Conservation (phyloP, 495 filamentous ascomycete genomes). For the Penicillium egyptiacum region DNA sequence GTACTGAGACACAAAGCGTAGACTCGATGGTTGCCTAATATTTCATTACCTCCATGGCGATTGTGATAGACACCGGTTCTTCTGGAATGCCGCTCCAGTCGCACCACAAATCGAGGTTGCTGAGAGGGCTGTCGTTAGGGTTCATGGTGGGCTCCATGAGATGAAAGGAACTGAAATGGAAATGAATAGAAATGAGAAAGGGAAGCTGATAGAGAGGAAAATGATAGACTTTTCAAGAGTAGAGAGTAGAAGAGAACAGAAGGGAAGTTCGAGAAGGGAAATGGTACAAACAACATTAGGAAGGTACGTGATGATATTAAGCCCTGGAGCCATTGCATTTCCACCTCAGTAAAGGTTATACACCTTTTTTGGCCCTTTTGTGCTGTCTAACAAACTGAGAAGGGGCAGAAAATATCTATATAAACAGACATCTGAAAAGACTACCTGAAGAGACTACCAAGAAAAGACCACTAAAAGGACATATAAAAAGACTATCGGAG, state of each 20-base stretch:
- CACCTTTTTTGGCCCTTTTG: too few relatives aligned
- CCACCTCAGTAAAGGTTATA: too few relatives aligned
- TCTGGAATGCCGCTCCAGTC: slow-evolving; percentile 34
- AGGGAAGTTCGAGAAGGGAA: slow-evolving; percentile 6
- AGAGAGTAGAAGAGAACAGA: not conserved
- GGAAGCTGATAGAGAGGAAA: slow-evolving; percentile 8
- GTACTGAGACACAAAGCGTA: not conserved
- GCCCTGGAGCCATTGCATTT: slow-evolving; percentile 5
- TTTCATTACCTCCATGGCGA: slow-evolving; percentile 35
- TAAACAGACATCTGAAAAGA: too few relatives aligned
- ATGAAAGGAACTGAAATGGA: not conserved
- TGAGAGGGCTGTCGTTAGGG: slow-evolving; percentile 16
- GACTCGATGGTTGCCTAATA: not conserved
- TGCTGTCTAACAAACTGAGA: too few relatives aligned
- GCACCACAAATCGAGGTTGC: slow-evolving; percentile 35
- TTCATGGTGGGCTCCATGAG: not conserved
- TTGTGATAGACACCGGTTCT: slow-evolving; percentile 29
- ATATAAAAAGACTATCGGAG: too few relatives aligned
- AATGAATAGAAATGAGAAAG: slow-evolving; percentile 10
- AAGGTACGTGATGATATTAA: slow-evolving; percentile 16
- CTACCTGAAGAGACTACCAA: too few relatives aligned
- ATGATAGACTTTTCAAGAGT: too few relatives aligned
- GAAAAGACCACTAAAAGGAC: too few relatives aligned
- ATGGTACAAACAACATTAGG: slow-evolving; percentile 7
- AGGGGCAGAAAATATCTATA: too few relatives aligned